Percentiles rank a stretch among this genome's conserved stretches.
These are phyloP conservation scores for Bacterosira constricta DNA, from an alignment of 108 stramenopile species.

Conservation along the genomic window DNA sequence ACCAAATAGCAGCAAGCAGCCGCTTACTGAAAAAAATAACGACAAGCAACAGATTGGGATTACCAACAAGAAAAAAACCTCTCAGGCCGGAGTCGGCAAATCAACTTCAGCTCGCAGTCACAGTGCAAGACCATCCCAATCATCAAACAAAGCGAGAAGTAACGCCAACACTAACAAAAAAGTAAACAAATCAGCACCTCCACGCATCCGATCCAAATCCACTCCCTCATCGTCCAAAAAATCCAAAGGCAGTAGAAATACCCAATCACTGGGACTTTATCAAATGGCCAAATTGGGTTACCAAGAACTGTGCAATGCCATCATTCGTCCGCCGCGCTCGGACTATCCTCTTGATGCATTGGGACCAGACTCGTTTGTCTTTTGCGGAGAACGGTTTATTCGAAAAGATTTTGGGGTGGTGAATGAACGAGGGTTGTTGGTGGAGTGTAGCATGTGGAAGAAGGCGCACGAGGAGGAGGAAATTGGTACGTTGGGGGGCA, in stretches of 20 bases:
- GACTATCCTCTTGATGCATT: conserved; percentile 65
- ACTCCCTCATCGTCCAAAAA: background rate
- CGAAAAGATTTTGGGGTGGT: conserved; percentile 42
- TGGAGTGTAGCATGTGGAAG: conserved; percentile 47
- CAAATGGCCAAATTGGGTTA: conserved; percentile 86
- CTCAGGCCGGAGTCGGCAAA: background rate
- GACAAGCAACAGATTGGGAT: no score
- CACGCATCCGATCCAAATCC: background rate
- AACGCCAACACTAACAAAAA: background rate
- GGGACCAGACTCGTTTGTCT: conserved; percentile 69
- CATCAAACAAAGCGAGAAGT: background rate
- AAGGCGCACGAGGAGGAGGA: background rate
- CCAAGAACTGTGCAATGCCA: conserved; percentile 95
- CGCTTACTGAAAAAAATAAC: no score
- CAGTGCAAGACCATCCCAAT: background rate
- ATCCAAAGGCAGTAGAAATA: background rate
- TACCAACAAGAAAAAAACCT: background rate
- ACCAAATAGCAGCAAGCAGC: no score
- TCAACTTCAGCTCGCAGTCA: background rate
- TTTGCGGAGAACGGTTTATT: conserved; percentile 31
- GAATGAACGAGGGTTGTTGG: conserved; percentile 39
- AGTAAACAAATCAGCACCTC: background rate
- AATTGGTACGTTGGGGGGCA: background rate
- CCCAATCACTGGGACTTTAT: background rate
- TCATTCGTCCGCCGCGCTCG: conserved; percentile 96